Evolutionary conservation across 225 moss, liverwort and hornwort species (phyloP).

Genomic region (Ulota crispa): DNA sequence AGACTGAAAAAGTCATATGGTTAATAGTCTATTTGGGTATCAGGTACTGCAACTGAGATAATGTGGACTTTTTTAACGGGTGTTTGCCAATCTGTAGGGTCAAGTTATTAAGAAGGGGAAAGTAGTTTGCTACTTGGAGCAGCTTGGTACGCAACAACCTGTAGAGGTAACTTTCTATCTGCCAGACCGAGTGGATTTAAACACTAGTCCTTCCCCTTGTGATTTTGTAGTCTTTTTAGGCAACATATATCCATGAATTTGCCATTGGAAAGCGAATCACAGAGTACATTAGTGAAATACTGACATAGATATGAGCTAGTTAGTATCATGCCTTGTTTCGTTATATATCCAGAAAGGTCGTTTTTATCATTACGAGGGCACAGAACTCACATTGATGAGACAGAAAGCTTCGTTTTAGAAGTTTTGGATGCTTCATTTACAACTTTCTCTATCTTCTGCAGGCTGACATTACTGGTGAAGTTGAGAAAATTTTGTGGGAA

Average conservation of each 20-base stretch:
- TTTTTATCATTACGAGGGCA: background rate
- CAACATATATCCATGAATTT: background rate
- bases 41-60: background rate
- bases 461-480: constrained; percentile 64
- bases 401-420: background rate
- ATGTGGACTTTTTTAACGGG: background rate
- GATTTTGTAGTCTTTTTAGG: background rate
- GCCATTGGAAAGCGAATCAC: background rate
- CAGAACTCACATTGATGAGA: background rate
- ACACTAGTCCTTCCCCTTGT: background rate
- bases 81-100: constrained; percentile 48
- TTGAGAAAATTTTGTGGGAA: constrained; percentile 61
- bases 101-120: constrained; percentile 93
- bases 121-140: constrained; percentile 98
- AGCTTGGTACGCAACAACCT: constrained; percentile 98
- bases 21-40: background rate
- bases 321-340: background rate
- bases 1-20: background rate
- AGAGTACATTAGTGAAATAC: background rate
- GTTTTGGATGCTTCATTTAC: background rate
- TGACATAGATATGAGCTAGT: background rate
- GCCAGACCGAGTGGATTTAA: background rate
- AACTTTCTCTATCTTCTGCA: constrained; percentile 25
- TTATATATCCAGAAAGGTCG: background rate
- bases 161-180: constrained; percentile 64